phyloP scores from a whole-genome alignment of 2,329 filamentous ascomycete species.

The Alternaria gaisen region DNA sequence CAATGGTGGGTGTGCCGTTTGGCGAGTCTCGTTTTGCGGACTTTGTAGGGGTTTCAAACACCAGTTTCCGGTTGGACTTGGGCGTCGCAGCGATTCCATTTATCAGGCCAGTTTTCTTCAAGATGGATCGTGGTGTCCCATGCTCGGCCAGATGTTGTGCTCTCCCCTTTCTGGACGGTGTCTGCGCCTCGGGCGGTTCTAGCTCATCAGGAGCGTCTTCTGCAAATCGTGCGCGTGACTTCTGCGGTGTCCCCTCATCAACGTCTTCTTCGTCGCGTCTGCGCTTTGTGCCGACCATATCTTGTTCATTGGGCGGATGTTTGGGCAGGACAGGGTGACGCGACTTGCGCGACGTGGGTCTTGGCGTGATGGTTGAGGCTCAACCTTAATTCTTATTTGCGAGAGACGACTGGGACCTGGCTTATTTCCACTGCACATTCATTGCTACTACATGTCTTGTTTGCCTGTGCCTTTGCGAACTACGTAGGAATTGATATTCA shows the following conservation, averaged over 20 bases:
- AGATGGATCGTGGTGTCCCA: constrained; percentile 46
- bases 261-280: constrained; percentile 37
- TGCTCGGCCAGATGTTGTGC: constrained; percentile 31
- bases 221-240: constrained; percentile 32
- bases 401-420: neutral
- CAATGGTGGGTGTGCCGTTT: constrained; percentile 67
- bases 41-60: constrained; percentile 58
- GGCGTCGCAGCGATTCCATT: constrained; percentile 50
- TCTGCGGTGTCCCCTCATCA: constrained; percentile 37
- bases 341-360: constrained; percentile 34
- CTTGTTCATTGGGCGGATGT: constrained; percentile 13
- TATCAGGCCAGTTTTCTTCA: constrained; percentile 40
- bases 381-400: neutral
- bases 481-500: neutral
- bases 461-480: neutral
- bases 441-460: neutral
- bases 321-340: constrained; percentile 22
- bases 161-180: constrained; percentile 41
- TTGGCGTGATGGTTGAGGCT: constrained; percentile 14
- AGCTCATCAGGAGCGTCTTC: constrained; percentile 25
- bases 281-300: constrained; percentile 46
- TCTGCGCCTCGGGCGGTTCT: constrained; percentile 38
- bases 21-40: constrained; percentile 43
- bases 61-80: constrained; percentile 55
- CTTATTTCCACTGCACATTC: neutral